A percentile compares a stretch with the other conserved stretches of the same genome.
These are phyloP conservation scores for Pseudogymnoascus sp. DNA, from an alignment of 2,329 filamentous ascomycete species.

Conservation along the genomic window DNA sequence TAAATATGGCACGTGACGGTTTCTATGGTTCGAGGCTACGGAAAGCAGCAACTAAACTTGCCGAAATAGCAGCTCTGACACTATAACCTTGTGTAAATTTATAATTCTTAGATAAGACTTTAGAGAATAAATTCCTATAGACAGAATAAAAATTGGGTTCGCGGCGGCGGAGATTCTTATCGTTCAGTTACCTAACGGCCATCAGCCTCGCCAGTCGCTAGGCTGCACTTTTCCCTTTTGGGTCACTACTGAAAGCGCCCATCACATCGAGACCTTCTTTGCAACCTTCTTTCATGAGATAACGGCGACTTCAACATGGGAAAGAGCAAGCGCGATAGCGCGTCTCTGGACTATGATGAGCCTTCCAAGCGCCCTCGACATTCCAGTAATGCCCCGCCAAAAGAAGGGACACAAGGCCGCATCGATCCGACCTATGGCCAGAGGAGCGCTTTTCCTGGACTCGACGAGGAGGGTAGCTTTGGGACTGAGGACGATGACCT, in stretches of 20 bases:
- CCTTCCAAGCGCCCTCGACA: not conserved
- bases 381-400: not conserved
- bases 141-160: not conserved
- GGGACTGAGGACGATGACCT: conserved; percentile 40
- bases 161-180: not conserved
- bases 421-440: conserved; percentile 64
- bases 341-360: conserved; percentile 2
- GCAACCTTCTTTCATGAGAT: not conserved
- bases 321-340: conserved; percentile 1
- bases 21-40: too few species aligned
- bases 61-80: not conserved
- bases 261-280: not conserved
- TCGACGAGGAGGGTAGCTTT: conserved; percentile 38
- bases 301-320: not conserved
- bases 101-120: not conserved
- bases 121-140: not conserved
- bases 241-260: not conserved
- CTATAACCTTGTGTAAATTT: too few species aligned
- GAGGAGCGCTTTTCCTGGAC: conserved; percentile 62
- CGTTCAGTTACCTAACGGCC: too few species aligned
- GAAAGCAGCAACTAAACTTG: too few species aligned
- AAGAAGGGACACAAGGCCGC: conserved; percentile 21
- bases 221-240: not conserved
- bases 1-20: too few species aligned
- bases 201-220: not conserved